Base-by-base conservation (phyloP, 2,329 filamentous ascomycete genomes). In the Venturia pyrina region DNA sequence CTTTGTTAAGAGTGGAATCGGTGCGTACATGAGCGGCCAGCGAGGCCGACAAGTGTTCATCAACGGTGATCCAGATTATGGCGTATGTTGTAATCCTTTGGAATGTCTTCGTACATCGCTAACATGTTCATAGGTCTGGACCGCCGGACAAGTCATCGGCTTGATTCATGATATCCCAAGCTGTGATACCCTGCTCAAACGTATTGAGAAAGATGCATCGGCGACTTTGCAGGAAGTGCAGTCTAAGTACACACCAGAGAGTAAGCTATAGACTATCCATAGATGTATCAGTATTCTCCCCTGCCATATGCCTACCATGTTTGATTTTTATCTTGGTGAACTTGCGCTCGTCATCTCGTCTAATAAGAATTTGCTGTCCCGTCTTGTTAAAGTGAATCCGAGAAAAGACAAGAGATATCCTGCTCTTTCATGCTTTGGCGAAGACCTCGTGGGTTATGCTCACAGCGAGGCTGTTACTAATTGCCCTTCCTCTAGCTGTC, bases 1-100 rank as follows among this genome's bases (percentile, higher is more conserved):
- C 71, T 99, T 99, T 71, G 83, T 88, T 68, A 92, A 97, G 78
- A 86, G 98, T 50, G 91, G 90, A 28, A 86, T 99, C 50, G 91
- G 90, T 28, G 89, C 89, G 40, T 89, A 86, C 71, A 91, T 99
- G 41, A 96, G 90, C 74, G 95, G 95, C 5, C 90, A 96, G 84
- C 83, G 95, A 69, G 95, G 95, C 41, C 85, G 90, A 68, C 85
- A 97, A 80, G 95, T 98, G 6, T 98, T 97, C 77, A 74, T 93
- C 69, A 96, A 93, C 68, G 95, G 95, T 21, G 95, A 99, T 74
- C 85, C 90, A 64, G 89, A 99, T 72, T 91, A 86, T 75, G 95
- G 95, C 65, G 93, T 93, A 83, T 81, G 88, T 86, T 57, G 44
- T 64, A 32, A 61, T 57, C 44, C 43, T 60, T 40, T 28, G 28